Evolutionary conservation across 169 alveolate species (phyloP).

Genomic region (Plasmodium cynomolgi): DNA sequence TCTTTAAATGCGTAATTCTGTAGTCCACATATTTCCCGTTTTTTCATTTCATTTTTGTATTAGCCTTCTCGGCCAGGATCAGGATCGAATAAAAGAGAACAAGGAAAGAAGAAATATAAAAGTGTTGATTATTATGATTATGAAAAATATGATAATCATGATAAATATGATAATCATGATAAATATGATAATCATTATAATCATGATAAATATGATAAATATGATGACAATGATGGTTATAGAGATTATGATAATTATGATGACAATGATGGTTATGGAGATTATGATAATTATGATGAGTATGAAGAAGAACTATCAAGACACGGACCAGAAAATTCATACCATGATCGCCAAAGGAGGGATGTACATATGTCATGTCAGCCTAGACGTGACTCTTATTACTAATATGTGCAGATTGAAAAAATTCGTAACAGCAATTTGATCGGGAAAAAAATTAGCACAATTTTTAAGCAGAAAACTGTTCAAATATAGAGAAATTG

Average conservation of each 20-base stretch:
- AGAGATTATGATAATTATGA: not conserved
- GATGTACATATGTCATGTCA: not conserved
- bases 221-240: too few relatives aligned
- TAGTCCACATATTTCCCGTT: not conserved
- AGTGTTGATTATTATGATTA: too few relatives aligned
- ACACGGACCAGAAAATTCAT: not conserved
- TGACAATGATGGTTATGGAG: not conserved
- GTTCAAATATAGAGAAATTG: not conserved
- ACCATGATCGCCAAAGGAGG: not conserved
- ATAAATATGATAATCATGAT: too few relatives aligned
- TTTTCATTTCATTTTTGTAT: too few relatives aligned
- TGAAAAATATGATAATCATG: too few relatives aligned
- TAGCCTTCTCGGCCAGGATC: too few relatives aligned
- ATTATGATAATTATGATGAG: not conserved
- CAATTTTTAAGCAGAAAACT: not conserved
- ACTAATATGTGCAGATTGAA: not conserved
- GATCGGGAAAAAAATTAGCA: not conserved
- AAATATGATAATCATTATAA: too few relatives aligned
- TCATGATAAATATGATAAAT: too few relatives aligned
- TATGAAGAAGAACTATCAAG: not conserved
- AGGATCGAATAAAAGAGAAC: too few relatives aligned
- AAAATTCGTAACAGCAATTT: not conserved
- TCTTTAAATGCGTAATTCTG: not conserved
- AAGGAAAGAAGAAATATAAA: too few relatives aligned
- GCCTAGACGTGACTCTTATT: not conserved